Evolutionary conservation across 1,139 yeast genomes (phyloP).

Genomic region (Saccharomyces hybrid): DNA sequence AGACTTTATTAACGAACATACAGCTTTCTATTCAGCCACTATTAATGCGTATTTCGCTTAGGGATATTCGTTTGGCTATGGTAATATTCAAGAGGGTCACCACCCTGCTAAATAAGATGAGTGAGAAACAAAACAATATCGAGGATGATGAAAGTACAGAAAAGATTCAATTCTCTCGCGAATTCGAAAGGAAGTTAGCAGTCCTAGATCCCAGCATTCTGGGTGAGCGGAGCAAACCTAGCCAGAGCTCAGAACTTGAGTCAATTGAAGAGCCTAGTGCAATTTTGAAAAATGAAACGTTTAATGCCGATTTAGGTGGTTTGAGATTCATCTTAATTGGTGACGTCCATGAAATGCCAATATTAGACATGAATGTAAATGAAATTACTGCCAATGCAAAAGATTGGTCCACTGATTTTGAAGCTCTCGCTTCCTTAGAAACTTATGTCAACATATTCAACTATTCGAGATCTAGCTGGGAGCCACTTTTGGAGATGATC

Average conservation of each 20-base stretch:
- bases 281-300: conserved; percentile 61
- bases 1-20: conserved; percentile 52
- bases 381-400: conserved; percentile 70
- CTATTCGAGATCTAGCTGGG: conserved; percentile 93
- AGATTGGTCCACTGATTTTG: conserved; percentile 87
- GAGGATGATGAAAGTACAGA: conserved; percentile 8
- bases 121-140: conserved; percentile 7
- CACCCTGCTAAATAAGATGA: conserved; percentile 35
- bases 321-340: conserved; percentile 83
- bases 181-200: conserved; percentile 49
- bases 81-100: conserved; percentile 67
- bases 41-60: conserved; percentile 68
- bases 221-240: conserved; percentile 25
- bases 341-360: conserved; percentile 89
- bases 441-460: conserved; percentile 76
- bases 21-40: conserved; percentile 75
- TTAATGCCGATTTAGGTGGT: conserved; percentile 70
- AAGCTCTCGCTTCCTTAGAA: conserved; percentile 63
- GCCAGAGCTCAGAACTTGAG: conserved; percentile 31
- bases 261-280: conserved; percentile 12
- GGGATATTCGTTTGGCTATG: conserved; percentile 79
- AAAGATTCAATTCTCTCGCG: conserved; percentile 44
- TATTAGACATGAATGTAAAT: conserved; percentile 68
- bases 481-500: conserved; percentile 87
- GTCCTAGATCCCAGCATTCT: conserved; percentile 62